A percentile compares a stretch with the other conserved stretches of the same genome.
Evolutionary conservation across 441 rosid species (phyloP).

Genomic region (Adansonia gregorii): DNA sequence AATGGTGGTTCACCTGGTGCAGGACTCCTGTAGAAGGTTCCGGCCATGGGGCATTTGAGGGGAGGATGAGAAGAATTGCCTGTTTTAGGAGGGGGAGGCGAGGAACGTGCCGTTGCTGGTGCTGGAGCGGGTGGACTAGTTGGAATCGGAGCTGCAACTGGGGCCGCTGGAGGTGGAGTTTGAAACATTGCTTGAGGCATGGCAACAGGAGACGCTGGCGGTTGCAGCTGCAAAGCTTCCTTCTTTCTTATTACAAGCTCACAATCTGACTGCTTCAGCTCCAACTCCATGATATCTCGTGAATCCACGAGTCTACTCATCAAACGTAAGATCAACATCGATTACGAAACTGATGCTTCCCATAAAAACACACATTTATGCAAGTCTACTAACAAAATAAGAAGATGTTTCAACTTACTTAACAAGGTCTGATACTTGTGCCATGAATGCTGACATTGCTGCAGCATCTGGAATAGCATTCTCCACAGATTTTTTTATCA

Average conservation of each 20-base stretch:
- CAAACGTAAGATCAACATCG: constrained; percentile 20
- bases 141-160: constrained; percentile 41
- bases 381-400: background rate
- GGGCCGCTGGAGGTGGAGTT: constrained; percentile 45
- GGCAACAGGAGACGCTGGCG: constrained; percentile 47
- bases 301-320: constrained; percentile 86
- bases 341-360: background rate
- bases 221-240: constrained; percentile 75
- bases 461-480: constrained; percentile 53
- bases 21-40: constrained; percentile 84
- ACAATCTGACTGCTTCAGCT: constrained; percentile 81
- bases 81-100: constrained; percentile 50
- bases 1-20: constrained; percentile 92
- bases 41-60: constrained; percentile 92
- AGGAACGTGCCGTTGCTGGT: constrained; percentile 42
- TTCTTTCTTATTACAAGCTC: constrained; percentile 80
- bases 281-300: constrained; percentile 78
- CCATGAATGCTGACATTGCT: constrained; percentile 66
- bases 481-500: constrained; percentile 33
- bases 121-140: constrained; percentile 39
- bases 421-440: constrained; percentile 78
- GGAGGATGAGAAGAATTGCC: constrained; percentile 61
- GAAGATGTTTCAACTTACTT: constrained; percentile 55
- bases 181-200: constrained; percentile 48
- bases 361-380: background rate